Evolutionary conservation across 495 filamentous ascomycete genomes (phyloP), one percentile per base, ranked within the genome.

Genomic region (Lineolata rhizophorae): DNA sequence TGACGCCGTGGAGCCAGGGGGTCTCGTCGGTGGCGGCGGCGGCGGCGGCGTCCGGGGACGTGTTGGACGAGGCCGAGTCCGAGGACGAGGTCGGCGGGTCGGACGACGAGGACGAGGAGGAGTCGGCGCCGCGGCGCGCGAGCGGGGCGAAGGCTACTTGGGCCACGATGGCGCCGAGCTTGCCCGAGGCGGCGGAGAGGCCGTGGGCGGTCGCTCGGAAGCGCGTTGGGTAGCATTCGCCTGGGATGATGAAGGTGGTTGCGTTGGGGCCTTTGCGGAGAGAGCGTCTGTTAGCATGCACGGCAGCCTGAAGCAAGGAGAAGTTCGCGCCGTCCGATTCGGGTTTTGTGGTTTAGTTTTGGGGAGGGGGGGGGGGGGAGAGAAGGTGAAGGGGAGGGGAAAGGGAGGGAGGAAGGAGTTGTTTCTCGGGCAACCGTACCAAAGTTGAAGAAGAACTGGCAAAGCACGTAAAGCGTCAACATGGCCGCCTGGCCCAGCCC

Each of bases 231-330:
- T 87, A 93, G 43, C 70, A 75, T 48, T 93, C 83, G 14, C 80
- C 82, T 6, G 83, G 82, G 0, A 91, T 72, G 43, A 91, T 75
- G 57, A 91, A 91, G 20, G 81, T 91, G 14, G 78, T 91, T 1
- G 77, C 61, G 52, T 91, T 91, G 32, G 83, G 83, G 1, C 81
- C n/a, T n/a, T n/a, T n/a, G n/a, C n/a, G n/a, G n/a, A n/a, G n/a
- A n/a, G n/a, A n/a, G n/a, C n/a, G n/a, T n/a, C n/a, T n/a, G n/a
- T n/a, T n/a, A n/a, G n/a, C n/a, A n/a, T n/a, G n/a, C n/a, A n/a
- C n/a, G n/a, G n/a, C n/a, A n/a, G n/a, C n/a, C n/a, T 72, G 36
- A 67, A 83, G 55, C 85, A 85, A 85, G 58, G 80, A 84, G 57
- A 80, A 78, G 41, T 85, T 74, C n/a, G 72, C 70, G 2, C 12